Base-by-base conservation (phyloP, 1,284 basidiomycete genomes). In the Pseudozyma flocculosa region DNA sequence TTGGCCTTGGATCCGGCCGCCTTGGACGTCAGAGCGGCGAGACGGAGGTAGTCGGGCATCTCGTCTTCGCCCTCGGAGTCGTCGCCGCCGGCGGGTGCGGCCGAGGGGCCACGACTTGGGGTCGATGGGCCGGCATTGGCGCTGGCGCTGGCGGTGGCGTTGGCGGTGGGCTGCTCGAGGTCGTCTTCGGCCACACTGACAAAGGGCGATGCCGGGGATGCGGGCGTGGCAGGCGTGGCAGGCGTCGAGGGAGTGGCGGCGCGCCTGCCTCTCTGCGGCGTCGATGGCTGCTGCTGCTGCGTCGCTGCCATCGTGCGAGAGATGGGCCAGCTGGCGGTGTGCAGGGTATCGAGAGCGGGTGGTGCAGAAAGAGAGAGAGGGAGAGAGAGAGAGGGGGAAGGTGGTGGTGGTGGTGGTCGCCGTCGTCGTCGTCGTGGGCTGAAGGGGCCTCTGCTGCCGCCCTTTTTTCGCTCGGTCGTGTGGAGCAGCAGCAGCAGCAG, bases 21-120 rank as follows among this genome's bases (percentile, higher is more conserved):
- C n/a, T 60, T 49, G 5, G 56, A 22, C 11, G 63, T 48, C 44
- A 63, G 53, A 1, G 52, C 43, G n/a, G 56, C 61, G 10, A 56
- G 41, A 11, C 61, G 61, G 4, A 61, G 50, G 26, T 64, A 68
- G 50, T 68, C 61, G 10, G 62, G 61, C 23, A 51, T 55, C 43
- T 61, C 61, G 37, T 64, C 61, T 45, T 64, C 61, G 34, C 23
- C 54, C 24, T 43, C 61, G 4, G 57, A 58, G 14, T 64, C 57
- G 15, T 60, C 61, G 3, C 26, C 11, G 26, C 26, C 26, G 26
- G 7, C 26, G n/a, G n/a, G n/a, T n/a, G n/a, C n/a, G n/a, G n/a
- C n/a, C n/a, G n/a, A n/a, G n/a, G n/a, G n/a, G n/a, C n/a, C n/a
- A n/a, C 26, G 26, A 11, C 26, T 29, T 5, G 26, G 26, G 11